Evolutionary conservation across 148 eudicot genomes (phyloP), one percentile per base, ranked within the genome.

Genomic region (Beta vulgaris): DNA sequence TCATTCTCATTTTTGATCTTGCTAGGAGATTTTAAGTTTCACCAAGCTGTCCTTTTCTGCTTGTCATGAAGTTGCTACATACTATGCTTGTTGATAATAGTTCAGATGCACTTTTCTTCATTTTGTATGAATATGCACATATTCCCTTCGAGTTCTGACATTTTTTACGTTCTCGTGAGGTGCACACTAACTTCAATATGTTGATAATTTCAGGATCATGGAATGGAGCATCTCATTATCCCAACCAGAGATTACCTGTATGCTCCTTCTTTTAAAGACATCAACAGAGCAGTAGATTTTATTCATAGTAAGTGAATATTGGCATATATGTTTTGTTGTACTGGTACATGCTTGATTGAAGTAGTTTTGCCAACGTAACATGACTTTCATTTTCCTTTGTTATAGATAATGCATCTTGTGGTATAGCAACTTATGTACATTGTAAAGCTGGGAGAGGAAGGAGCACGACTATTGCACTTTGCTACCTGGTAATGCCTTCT

Each of bases 391-490:
- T 58, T 43, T 58, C 11, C 37, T 32, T 69, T 32, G 34, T 54
- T 71, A 28, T 48, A 91, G 97, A 79, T 57, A 89, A 91, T 76
- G 84, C 89, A 61, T 81, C 86, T 32, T 75, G 73, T 78, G 89
- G 93, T 16, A 82, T 71, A 75, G 87, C 89, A 62, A 93, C 98
- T 28, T 93, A 91, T 78, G 97, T 93, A 58, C 98, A 93, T 84
- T 93, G 98, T 84, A 93, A 93, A 85, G 98, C 98, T 74, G 98
- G 98, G 72, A 76, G 98, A 57, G 98, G 98, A 76, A 73, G 98
- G 77, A 93, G 98, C 83, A 91, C 98, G 63, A 93, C 98, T 10
- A 78, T 93, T 39, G 98, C 87, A 36, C 86, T 91, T 62, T 91
- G 96, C 68, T 91, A 91, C 71, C 75, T 91, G 91, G 93, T 91